These are phyloP conservation scores for Ustilago crameri DNA, from an alignment of 1,284 basidiomycete species.

Conservation along the genomic window DNA sequence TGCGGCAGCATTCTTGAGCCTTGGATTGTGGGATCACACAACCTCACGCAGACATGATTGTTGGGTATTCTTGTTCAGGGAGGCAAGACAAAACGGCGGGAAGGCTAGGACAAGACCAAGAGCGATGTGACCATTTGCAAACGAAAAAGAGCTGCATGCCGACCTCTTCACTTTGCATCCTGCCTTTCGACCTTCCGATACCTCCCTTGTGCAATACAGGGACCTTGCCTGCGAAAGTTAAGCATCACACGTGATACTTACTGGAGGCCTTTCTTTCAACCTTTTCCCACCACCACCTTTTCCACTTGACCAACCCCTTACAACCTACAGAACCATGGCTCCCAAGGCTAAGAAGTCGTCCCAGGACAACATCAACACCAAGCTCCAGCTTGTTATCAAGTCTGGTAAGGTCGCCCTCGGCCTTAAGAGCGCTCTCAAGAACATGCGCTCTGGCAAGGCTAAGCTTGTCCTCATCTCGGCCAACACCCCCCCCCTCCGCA, in stretches of 20 bases:
- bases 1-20: too few relatives aligned
- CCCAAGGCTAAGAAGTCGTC: constrained; percentile 85
- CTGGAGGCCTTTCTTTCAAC: constrained; percentile 45
- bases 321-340: constrained; percentile 75
- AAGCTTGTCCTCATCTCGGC: constrained; percentile 99
- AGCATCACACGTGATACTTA: constrained; percentile 57
- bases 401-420: constrained; percentile 72
- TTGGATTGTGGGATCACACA: too few relatives aligned
- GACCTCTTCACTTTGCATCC: constrained; percentile 30
- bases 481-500: constrained; percentile 98
- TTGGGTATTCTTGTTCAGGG: too few relatives aligned
- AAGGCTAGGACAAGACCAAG: not conserved
- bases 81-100: not conserved
- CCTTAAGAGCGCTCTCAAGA: constrained; percentile 80
- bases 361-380: constrained; percentile 89
- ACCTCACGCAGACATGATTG: too few relatives aligned
- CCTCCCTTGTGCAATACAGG: constrained; percentile 23
- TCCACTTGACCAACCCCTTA: constrained; percentile 1
- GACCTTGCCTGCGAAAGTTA: constrained; percentile 55
- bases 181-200: constrained; percentile 13
- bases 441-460: constrained; percentile 98
- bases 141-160: constrained; percentile 31
- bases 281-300: constrained; percentile 10
- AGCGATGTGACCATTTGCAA: not conserved
- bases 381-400: constrained; percentile 97